phyloP scores from a whole-genome alignment of 1,139 yeast species.

The Zygosaccharomyces sapae region DNA sequence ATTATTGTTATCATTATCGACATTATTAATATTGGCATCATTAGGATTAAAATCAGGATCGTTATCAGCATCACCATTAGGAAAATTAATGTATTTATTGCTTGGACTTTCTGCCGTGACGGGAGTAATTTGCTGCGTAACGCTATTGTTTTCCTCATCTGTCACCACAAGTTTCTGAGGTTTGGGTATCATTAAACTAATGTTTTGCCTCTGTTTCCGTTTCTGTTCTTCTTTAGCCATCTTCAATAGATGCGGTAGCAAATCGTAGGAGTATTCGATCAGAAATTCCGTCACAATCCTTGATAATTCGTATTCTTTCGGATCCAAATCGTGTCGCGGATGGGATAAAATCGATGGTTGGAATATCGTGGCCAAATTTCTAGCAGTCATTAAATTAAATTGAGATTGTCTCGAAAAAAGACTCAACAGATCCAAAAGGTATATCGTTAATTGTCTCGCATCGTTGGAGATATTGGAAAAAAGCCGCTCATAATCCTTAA shows the following conservation, averaged over 20 bases:
- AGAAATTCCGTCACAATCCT: conserved; percentile 84
- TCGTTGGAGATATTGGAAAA: conserved; percentile 45
- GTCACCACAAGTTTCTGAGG: conserved; percentile 15
- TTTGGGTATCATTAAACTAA: conserved; percentile 10
- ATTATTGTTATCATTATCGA: no score
- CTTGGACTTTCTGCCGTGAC: not conserved
- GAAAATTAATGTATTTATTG: not conserved
- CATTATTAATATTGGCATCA: not conserved
- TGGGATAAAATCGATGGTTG: conserved; percentile 93
- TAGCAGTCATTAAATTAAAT: conserved; percentile 84
- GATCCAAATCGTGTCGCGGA: conserved; percentile 87
- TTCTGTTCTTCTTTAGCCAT: conserved; percentile 27
- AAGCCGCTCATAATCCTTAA: conserved; percentile 64
- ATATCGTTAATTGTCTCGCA: conserved; percentile 77
- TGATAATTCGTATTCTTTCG: conserved; percentile 84
- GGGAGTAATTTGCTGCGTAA: conserved; percentile 3
- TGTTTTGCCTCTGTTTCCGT: conserved; percentile 7
- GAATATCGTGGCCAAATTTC: conserved; percentile 90
- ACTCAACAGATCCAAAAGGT: conserved; percentile 79
- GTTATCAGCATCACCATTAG: not conserved
- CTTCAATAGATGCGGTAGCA: conserved; percentile 55
- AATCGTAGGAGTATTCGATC: conserved; percentile 77
- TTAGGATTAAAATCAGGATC: not conserved
- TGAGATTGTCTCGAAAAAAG: conserved; percentile 77
- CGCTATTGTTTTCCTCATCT: conserved; percentile 12